Base-by-base conservation (phyloP, 352 stramenopile genomes). In the Phytophthora ohioensis region DNA sequence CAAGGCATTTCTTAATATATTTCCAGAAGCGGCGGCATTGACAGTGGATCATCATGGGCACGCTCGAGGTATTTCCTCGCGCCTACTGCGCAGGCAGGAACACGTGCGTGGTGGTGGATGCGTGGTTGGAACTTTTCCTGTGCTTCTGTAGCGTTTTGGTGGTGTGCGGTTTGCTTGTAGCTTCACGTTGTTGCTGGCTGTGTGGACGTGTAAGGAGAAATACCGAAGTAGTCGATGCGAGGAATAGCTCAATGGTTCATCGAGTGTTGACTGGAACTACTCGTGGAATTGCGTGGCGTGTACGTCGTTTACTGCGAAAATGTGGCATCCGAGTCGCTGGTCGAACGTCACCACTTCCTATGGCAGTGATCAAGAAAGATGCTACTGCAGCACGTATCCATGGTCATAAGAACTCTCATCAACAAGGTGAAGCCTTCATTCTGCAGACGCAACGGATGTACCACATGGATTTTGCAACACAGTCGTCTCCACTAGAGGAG, bases 391-490 rank as follows among this genome's bases (percentile, higher is more conserved):
- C 87, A 7, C 73, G 83, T 17, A 91, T 94, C 57, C 75, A 81
- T 46, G 84, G 82, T 36, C 84, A 92, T 72, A 94, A 94, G 73
- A 94, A 92, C 76, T 89, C 79, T 15, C 72, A 79, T 27, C 88
- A 94, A 61, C 80, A 92, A 47, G 87, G 79, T 17, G 64, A 60
- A 48, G 75, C 83, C 21, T 93, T 94, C 65, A 81, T 93, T 13
- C 72, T 86, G 60, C 84, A 91, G 62, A 91, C 81, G 0, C 85
- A 92, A 49, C 82, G 87, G 9, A 81, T 94, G 69, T 70, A 75
- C 0, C 71, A 64, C 57, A 75, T 82, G 60, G 85, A 85, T 38
- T 72, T 82, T 47, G 72, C 71, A 30, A 64, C 53, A 15, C 46
- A 69, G 57, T 53, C 62, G 17, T 38, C 67, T 12, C 41, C 55